These are phyloP conservation scores for Solanum hybrid DNA, from an alignment of 305 asterid species.

Conservation along the genomic window DNA sequence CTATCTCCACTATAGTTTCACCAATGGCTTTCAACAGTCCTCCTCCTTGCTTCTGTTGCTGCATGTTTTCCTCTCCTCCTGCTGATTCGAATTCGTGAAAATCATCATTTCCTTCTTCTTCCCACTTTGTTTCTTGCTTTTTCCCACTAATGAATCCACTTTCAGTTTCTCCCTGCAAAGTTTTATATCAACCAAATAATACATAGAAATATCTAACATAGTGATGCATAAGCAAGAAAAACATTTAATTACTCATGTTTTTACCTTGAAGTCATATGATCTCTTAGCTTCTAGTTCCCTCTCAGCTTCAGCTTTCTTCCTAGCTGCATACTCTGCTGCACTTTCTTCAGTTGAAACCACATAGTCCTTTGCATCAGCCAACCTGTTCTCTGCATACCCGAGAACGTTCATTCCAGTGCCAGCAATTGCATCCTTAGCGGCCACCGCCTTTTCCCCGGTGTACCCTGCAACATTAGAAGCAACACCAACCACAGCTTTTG, in stretches of 20 bases:
- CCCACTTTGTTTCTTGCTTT: not conserved
- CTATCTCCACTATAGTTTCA: conserved; percentile 76
- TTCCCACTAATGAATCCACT: not conserved
- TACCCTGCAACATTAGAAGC: conserved; percentile 48
- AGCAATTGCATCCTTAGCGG: conserved; percentile 45
- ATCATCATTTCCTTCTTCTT: not conserved
- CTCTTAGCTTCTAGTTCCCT: conserved; percentile 24
- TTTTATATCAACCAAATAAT: not conserved
- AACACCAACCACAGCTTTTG: conserved; percentile 39
- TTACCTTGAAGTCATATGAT: conserved; percentile 23
- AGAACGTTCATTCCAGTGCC: conserved; percentile 43
- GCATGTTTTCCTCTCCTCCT: not conserved
- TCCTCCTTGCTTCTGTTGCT: not conserved
- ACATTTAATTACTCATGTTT: not conserved
- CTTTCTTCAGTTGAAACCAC: conserved; percentile 49
- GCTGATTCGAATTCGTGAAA: not conserved
- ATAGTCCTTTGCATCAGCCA: conserved; percentile 49
- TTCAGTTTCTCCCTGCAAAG: not conserved
- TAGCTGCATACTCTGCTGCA: conserved; percentile 56
- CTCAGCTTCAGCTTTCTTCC: conserved; percentile 54
- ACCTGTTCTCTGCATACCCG: conserved; percentile 37
- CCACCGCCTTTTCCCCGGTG: conserved; percentile 39
- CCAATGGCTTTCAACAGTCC: conserved; percentile 75
- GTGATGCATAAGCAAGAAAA: not conserved
- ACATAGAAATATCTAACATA: not conserved